Conservation (phyloP, 805 yeast species). For the Saccharomyces mikatae region DNA sequence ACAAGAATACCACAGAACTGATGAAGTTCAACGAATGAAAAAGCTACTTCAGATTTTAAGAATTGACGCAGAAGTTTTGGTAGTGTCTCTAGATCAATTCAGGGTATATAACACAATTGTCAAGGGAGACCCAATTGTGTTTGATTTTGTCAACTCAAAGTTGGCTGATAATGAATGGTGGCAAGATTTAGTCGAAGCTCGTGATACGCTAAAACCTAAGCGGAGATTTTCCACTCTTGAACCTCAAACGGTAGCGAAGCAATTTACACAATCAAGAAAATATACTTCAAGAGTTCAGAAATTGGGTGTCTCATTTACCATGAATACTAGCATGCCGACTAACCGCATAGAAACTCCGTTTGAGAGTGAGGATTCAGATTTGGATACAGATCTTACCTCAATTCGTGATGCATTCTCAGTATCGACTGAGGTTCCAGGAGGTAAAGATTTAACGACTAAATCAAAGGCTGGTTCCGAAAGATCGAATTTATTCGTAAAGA, state of each 20-base stretch:
- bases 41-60: conserved; percentile 67
- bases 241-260: conserved; percentile 16
- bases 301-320: conserved; percentile 69
- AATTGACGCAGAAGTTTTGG: conserved; percentile 74
- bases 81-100: conserved; percentile 55
- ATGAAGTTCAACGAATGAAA: conserved; percentile 56
- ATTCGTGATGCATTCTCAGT: conserved; percentile 8
- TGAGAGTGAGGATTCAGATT: conserved; percentile 25
- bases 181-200: conserved; percentile 55
- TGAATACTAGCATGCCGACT: conserved; percentile 53
- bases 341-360: conserved; percentile 23
- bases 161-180: conserved; percentile 79
- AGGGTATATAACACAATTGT: conserved; percentile 67
- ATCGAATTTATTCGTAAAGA: conserved; percentile 7
- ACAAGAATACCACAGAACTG: conserved; percentile 54
- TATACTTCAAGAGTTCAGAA: conserved; percentile 59
- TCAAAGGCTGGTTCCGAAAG: background rate
- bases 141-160: conserved; percentile 41
- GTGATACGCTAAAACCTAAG: conserved; percentile 32
- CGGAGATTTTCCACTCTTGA: conserved; percentile 28
- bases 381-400: conserved; percentile 23
- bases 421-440: conserved; percentile 5
- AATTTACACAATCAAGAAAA: conserved; percentile 24
- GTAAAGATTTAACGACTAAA: conserved; percentile 3
- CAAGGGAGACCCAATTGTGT: conserved; percentile 47